These are phyloP conservation scores for Aspergillus unguis DNA, from an alignment of 2,329 filamentous ascomycete genomes.

Conservation along the genomic window DNA sequence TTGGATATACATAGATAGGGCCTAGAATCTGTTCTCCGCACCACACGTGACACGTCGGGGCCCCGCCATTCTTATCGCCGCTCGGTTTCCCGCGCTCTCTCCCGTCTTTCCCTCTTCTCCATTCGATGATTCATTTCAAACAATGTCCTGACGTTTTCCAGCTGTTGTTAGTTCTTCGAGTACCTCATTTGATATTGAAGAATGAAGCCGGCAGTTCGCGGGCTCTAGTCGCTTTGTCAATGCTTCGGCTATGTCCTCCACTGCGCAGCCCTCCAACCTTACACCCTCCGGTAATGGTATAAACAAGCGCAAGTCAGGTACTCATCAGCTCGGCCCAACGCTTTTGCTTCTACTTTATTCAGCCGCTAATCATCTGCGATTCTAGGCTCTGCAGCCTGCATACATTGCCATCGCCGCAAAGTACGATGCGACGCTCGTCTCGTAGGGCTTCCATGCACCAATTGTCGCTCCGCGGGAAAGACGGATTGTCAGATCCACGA, in stretches of 20 bases:
- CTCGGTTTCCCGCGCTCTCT: background rate
- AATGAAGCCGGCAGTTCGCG: conserved; percentile 14
- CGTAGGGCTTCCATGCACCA: conserved; percentile 49
- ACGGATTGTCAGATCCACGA: conserved; percentile 49
- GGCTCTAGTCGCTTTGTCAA: conserved; percentile 18
- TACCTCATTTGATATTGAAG: background rate
- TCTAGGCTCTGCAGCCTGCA: conserved; percentile 45
- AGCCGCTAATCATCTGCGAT: conserved; percentile 8
- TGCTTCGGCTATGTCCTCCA: conserved; percentile 37
- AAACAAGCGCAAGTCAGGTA: conserved; percentile 41
- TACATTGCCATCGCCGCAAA: conserved; percentile 51
- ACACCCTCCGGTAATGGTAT: conserved; percentile 34
- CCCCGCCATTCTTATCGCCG: conserved; percentile 8
- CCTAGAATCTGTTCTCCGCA: conserved; percentile 14
- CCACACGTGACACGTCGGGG: background rate
- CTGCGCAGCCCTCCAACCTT: conserved; percentile 30
- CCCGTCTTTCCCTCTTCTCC: background rate
- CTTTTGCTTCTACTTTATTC: background rate
- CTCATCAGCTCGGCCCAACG: background rate
- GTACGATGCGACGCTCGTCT: conserved; percentile 51
- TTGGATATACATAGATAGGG: background rate
- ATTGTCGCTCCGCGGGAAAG: conserved; percentile 44
- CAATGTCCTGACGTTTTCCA: conserved; percentile 9
- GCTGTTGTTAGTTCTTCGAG: background rate
- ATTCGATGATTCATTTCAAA: background rate